Percentiles rank a stretch among this genome's conserved stretches.
Evolutionary conservation across 495 filamentous ascomycete genomes (phyloP).

Genomic region (Hyphodiscus hymeniophilus): DNA sequence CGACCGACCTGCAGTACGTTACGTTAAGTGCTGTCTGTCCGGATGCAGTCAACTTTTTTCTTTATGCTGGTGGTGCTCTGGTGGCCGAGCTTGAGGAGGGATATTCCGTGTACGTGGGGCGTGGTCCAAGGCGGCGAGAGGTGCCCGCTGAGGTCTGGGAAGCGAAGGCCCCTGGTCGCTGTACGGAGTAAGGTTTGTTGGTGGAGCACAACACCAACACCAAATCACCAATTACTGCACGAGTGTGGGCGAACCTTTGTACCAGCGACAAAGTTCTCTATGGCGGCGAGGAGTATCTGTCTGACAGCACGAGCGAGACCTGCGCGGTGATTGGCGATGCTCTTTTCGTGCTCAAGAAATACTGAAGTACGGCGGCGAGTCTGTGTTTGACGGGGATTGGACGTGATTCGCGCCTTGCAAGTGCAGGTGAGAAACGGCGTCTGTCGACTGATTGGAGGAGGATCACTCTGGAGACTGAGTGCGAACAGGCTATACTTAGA

Average conservation of each 20-base stretch:
- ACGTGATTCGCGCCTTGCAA: constrained; percentile 16
- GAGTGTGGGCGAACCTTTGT: too few species aligned
- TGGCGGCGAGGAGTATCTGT: too few species aligned
- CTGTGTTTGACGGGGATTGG: constrained; percentile 8
- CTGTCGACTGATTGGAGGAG: constrained; percentile 1
- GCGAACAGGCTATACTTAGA: constrained; percentile 19
- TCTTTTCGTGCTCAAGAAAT: neutral
- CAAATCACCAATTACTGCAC: too few species aligned
- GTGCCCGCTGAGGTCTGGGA: too few species aligned
- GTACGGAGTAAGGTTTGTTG: too few species aligned
- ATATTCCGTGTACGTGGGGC: neutral
- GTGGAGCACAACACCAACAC: too few species aligned
- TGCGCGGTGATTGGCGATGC: constrained; percentile 1
- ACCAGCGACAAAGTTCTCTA: too few species aligned
- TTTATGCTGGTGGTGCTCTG: neutral
- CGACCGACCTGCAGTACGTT: neutral
- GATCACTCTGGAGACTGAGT: neutral
- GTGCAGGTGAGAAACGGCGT: constrained; percentile 14
- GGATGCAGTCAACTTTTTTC: neutral
- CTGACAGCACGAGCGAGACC: too few species aligned
- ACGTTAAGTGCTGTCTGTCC: too few species aligned
- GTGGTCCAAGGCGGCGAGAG: neutral
- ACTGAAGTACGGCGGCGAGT: neutral
- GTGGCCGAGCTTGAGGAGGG: neutral
- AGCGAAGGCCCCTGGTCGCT: too few species aligned